Evolutionary conservation across 345 rosid species (phyloP), one percentile per base, ranked within the genome.

Genomic region (Pelargonium nanum): DNA sequence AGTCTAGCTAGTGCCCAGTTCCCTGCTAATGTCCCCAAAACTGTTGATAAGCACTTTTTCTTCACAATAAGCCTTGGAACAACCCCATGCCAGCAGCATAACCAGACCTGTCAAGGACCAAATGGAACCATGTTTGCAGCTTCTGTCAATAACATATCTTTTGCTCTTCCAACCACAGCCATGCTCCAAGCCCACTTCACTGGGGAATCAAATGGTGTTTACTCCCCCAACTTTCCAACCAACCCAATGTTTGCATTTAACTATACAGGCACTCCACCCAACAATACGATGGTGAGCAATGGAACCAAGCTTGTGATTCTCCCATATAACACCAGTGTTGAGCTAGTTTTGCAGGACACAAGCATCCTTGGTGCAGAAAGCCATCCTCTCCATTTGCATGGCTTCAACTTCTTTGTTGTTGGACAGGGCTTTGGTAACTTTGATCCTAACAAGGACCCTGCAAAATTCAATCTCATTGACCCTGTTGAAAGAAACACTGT

Each of bases 341-440:
- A 86, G 84, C 71, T 82, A 13, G 74, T 84, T 30, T 28, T 84
- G 83, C 87, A 84, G 66, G 89, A 78, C 70, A 84, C 89, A 10
- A 80, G 84, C 79, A 84, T 81, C 59, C 84, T 86, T 17, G 83
- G 87, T 16, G 83, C 80, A 6, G 94, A 86, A 71, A 86, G 86
- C 75, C 89, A 86, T 70, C 93, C 93, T 50, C 80, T 86, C 68
- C 89, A 83, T 61, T 61, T 86, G 26, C 87, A 86, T 19, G 89
- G 93, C 8, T 83, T 80, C 77, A 86, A 86, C 69, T 83, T 83
- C 87, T 83, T 80, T 19, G 76, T 86, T 1, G 81, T 83, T 2
- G 89, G 87, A 0, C 89, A 76, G 72, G 89, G 93, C 20, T 86
- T 81, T 62, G 93, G 89, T 53, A 81, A 86, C 44, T 81, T 72